Evolutionary conservation across 2,329 filamentous ascomycete species (phyloP).

Genomic region (Madurella fahalii): DNA sequence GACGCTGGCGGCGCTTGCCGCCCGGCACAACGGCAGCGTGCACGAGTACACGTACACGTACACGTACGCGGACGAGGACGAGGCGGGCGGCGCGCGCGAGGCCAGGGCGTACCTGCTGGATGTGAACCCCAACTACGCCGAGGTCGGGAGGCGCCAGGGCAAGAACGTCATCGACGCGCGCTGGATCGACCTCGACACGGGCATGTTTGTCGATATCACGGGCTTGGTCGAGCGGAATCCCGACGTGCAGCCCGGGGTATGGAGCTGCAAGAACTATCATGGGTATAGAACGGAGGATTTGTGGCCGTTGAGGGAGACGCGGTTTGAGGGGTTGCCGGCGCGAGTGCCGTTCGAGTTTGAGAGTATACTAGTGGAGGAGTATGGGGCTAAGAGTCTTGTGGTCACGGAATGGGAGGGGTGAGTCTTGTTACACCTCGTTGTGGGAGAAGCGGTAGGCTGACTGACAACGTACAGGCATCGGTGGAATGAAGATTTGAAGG

Average conservation of each 20-base stretch:
- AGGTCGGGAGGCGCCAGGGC: conserved; percentile 60
- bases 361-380: conserved; percentile 61
- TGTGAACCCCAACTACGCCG: conserved; percentile 66
- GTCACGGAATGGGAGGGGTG: conserved; percentile 60
- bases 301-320: conserved; percentile 69
- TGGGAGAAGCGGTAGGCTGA: neutral
- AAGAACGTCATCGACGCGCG: conserved; percentile 78
- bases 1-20: conserved; percentile 62
- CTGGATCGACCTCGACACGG: conserved; percentile 74
- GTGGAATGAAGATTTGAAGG: conserved; percentile 55
- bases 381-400: conserved; percentile 57
- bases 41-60: conserved; percentile 56
- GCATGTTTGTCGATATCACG: conserved; percentile 81
- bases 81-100: conserved; percentile 14
- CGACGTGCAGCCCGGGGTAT: conserved; percentile 56
- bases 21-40: conserved; percentile 64
- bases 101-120: conserved; percentile 64
- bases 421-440: conserved; percentile 30
- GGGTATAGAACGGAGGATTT: conserved; percentile 66
- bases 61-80: conserved; percentile 43
- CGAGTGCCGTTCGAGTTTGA: conserved; percentile 67
- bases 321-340: conserved; percentile 70
- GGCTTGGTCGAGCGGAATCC: conserved; percentile 66
- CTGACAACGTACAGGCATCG: conserved; percentile 46
- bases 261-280: conserved; percentile 79